Evolutionary conservation across 768 basidiomycete genomes (phyloP), one percentile per base, ranked within the genome.

Genomic region (Naganishia vishniacii): DNA sequence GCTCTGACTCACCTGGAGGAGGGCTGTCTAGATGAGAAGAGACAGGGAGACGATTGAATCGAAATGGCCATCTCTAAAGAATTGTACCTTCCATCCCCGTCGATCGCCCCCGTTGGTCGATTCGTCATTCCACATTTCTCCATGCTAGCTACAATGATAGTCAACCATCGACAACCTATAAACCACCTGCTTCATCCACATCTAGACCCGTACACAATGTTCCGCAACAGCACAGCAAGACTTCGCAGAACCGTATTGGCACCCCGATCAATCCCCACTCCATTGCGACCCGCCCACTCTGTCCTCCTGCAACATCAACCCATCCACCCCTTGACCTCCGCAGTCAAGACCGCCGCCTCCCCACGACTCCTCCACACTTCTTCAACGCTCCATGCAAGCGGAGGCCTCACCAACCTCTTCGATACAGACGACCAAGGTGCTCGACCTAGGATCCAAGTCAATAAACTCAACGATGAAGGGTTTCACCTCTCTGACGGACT

Each of bases 401-500:
- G 42, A 13, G 62, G 63, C 37, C 46, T 64, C 2, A 64, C 53
- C 51, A 67, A 67, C 46, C 29, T 67, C 31, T 67, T 67, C 45
- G 65, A 67, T 32, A 29, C 44, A 20, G 61, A 46, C 49, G 37
- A 61, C 53, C 37, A 49, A n/a, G 34, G 41, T 15, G 58, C 63
- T 41, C 63, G 67, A 12, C 68, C 71, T 0, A 66, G 66, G n/a
- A 53, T 77, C 18, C 59, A 69, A 20, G 70, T 77, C 56, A 45
- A 62, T 65, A 75, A 75, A 56, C 69, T 77, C 42, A 75, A 70
- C 9, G 40, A 65, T 3, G 42, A 70, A 13, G 76, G 76, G 7
- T 75, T 74, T 34, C 70, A 74, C 11, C 68, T 79, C 16, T 73
- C 75, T 26, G 78, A 79, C 66, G 91, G 91, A 4, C 82, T 93